Evolutionary conservation across 257 asterid genomes (phyloP).

Genomic region (Phtheirospermum japonicum): DNA sequence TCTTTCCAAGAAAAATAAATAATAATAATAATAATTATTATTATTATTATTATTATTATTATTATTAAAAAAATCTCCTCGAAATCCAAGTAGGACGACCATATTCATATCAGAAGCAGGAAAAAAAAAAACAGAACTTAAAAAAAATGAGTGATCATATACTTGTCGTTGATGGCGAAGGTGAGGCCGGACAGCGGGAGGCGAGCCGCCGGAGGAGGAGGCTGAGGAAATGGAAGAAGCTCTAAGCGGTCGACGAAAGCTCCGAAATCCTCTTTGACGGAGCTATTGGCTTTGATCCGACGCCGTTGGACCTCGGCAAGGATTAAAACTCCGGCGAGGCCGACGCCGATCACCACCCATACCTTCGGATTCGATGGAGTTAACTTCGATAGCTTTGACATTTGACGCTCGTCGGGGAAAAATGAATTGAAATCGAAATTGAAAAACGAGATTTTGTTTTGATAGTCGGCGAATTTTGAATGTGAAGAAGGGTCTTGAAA

Average conservation of each 20-base stretch:
- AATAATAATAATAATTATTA: no score
- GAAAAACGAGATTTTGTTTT: neutral
- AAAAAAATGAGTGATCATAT: conserved; percentile 12
- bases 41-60: no score
- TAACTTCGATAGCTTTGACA: conserved; percentile 64
- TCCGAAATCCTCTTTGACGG: conserved; percentile 67
- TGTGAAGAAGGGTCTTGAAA: neutral
- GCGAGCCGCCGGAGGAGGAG: conserved; percentile 94
- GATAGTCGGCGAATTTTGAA: neutral
- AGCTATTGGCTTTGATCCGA: conserved; percentile 44
- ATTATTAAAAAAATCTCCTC: no score
- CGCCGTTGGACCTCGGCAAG: conserved; percentile 85
- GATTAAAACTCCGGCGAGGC: conserved; percentile 78
- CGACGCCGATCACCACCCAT: conserved; percentile 84
- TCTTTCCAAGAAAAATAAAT: no score
- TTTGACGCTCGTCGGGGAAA: conserved; percentile 22
- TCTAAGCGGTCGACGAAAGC: conserved; percentile 75
- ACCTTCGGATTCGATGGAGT: conserved; percentile 60
- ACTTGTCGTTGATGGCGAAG: conserved; percentile 88
- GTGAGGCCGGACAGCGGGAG: conserved; percentile 69
- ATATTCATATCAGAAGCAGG: neutral
- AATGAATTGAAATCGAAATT: neutral
- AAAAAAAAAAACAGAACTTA: neutral
- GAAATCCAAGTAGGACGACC: no score
- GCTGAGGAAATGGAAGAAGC: conserved; percentile 79